Evolutionary conservation across 306 rosid species (phyloP).

Genomic region (Dryas alaskensis): DNA sequence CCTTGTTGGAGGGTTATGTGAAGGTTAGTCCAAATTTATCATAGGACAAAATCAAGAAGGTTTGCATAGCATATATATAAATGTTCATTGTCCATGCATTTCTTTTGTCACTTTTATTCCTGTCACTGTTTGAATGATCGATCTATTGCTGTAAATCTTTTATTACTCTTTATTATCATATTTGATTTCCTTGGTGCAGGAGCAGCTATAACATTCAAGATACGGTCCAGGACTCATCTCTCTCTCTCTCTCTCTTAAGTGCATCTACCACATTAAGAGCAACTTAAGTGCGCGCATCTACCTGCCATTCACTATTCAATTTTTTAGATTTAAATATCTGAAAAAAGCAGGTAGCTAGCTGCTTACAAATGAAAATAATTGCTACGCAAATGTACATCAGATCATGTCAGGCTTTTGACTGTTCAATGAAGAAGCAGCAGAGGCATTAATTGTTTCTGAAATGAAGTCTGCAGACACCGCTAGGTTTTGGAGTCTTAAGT

Average conservation of each 20-base stretch:
- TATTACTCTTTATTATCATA: conserved; percentile 17
- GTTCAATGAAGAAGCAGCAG: no score
- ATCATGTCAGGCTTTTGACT: conserved; percentile 24
- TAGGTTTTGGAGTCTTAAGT: background rate
- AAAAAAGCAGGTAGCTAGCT: conserved; percentile 16
- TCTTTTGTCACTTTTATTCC: conserved; percentile 22
- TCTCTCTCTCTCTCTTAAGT: background rate
- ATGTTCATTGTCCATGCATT: conserved; percentile 13
- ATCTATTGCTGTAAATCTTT: conserved; percentile 19
- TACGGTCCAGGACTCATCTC: conserved; percentile 28
- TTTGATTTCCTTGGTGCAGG: conserved; percentile 26
- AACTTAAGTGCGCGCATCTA: no score
- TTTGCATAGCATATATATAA: conserved; percentile 5
- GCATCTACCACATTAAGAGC: background rate
- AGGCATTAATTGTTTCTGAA: no score
- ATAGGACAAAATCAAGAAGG: conserved; percentile 29
- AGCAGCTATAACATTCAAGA: conserved; percentile 28
- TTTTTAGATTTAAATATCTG: conserved; percentile 33
- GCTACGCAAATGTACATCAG: conserved; percentile 5
- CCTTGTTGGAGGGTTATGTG: conserved; percentile 27
- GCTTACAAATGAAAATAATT: conserved; percentile 5
- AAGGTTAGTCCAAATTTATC: conserved; percentile 20
- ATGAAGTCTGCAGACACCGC: background rate
- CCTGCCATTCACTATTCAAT: conserved; percentile 15
- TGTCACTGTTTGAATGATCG: background rate